Percentiles rank a stretch among this genome's conserved stretches.
These are phyloP conservation scores for Sergeia podlipaevii DNA, from an alignment of 208 protist genomes.

Conservation along the genomic window DNA sequence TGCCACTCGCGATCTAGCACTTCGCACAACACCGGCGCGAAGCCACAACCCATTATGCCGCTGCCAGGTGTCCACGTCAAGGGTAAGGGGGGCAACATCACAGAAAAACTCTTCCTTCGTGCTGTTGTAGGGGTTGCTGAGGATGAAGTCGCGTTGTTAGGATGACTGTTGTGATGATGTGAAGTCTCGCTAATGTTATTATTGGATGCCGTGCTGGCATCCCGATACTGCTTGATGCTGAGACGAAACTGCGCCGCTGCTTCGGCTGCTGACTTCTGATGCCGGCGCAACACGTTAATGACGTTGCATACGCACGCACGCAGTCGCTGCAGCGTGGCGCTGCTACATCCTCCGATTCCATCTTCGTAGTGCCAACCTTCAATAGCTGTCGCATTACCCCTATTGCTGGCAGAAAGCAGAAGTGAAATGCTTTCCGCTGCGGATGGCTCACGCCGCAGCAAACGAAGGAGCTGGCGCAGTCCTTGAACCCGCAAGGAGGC, in stretches of 20 bases:
- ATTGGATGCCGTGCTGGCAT: too few relatives aligned
- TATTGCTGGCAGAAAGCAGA: slow-evolving; percentile 11
- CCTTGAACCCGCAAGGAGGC: slow-evolving; percentile 28
- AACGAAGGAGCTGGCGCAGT: slow-evolving; percentile 19
- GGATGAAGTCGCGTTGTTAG: too few relatives aligned
- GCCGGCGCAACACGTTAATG: too few relatives aligned
- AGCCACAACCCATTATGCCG: not conserved
- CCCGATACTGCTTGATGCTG: not conserved
- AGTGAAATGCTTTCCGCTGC: slow-evolving; percentile 26
- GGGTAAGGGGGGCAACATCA: not conserved
- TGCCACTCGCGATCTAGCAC: slow-evolving; percentile 58
- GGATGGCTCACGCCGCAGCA: slow-evolving; percentile 20
- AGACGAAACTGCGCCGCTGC: not conserved
- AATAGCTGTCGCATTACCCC: not conserved
- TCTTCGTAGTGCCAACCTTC: slow-evolving; percentile 23
- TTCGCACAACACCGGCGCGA: slow-evolving; percentile 42
- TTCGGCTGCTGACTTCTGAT: too few relatives aligned
- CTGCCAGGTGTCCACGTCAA: not conserved
- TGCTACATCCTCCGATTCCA: slow-evolving; percentile 14
- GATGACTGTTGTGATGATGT: too few relatives aligned
- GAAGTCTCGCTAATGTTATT: too few relatives aligned
- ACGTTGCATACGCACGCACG: slow-evolving; percentile 6
- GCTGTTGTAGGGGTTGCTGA: too few relatives aligned
- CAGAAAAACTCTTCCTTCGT: too few relatives aligned
- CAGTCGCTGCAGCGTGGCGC: slow-evolving; percentile 5